These are phyloP conservation scores for Mediolabrus comicus DNA, from an alignment of 108 stramenopile species.

Conservation along the genomic window DNA sequence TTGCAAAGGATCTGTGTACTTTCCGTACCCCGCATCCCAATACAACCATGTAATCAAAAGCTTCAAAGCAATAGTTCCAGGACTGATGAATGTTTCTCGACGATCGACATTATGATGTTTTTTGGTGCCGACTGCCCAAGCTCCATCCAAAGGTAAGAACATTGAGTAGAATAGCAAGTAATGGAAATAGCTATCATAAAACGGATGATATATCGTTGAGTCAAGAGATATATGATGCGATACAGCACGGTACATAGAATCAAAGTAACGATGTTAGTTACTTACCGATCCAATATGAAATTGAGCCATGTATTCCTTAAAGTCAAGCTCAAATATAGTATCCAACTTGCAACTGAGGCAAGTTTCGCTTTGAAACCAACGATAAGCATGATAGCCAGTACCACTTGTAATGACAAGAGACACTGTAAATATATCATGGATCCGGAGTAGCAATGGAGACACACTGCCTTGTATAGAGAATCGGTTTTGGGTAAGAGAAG, in stretches of 20 bases:
- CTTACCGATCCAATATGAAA: conserved; percentile 81
- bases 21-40: conserved; percentile 83
- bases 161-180: conserved; percentile 78
- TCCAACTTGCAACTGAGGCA: conserved; percentile 70
- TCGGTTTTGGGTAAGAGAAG: conserved; percentile 71
- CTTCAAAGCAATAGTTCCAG: conserved; percentile 54
- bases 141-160: conserved; percentile 59
- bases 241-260: no score
- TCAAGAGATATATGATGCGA: no score
- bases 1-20: conserved; percentile 64
- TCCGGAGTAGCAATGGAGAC: conserved; percentile 76
- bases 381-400: conserved; percentile 57
- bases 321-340: conserved; percentile 73
- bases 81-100: conserved; percentile 25
- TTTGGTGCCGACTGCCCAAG: conserved; percentile 52
- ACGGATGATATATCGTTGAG: background rate
- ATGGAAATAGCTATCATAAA: conserved; percentile 62
- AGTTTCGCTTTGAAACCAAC: conserved; percentile 63
- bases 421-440: conserved; percentile 57
- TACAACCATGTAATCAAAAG: conserved; percentile 79
- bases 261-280: background rate
- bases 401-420: conserved; percentile 59
- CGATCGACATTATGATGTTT: conserved; percentile 2
- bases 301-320: conserved; percentile 85
- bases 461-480: conserved; percentile 60